A percentile compares a stretch with the other conserved stretches of the same genome.
Evolutionary conservation across 192 early-diverging fungal genomes (phyloP).

Genomic region (Umbelopsis isabellina): DNA sequence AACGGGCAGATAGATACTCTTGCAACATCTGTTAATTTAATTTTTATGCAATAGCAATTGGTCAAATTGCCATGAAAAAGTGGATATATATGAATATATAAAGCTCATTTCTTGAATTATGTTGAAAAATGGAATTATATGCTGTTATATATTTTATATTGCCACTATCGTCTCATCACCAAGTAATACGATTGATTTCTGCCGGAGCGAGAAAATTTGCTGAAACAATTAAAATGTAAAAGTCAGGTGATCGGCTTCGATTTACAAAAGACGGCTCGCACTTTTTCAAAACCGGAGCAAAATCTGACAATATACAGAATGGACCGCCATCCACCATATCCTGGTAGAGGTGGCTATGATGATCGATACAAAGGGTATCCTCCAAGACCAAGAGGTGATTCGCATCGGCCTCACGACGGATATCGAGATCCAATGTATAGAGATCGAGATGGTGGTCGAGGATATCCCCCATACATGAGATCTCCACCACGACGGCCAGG

Average conservation of each 20-base stretch:
- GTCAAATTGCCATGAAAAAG: no score
- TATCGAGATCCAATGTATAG: slow-evolving; percentile 10
- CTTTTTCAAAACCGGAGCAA: not conserved
- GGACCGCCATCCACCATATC: slow-evolving; percentile 15
- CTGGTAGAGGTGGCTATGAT: slow-evolving; percentile 10
- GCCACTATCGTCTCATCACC: no score
- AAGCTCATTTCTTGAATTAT: no score
- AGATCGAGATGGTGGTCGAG: slow-evolving; percentile 17
- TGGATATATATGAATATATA: no score
- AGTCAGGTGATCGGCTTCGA: not conserved
- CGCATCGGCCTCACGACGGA: slow-evolving; percentile 9
- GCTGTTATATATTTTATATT: no score
- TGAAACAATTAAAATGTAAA: no score
- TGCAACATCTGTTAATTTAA: no score
- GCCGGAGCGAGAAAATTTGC: no score
- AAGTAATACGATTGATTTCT: no score
- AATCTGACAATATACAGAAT: not conserved
- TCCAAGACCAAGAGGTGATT: slow-evolving; percentile 2
- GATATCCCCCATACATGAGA: slow-evolving; percentile 9
- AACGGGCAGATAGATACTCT: no score
- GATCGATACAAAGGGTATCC: slow-evolving; percentile 19
- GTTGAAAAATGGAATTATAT: no score
- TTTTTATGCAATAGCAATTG: no score
- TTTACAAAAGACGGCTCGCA: not conserved
- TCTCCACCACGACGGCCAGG: slow-evolving; percentile 15